Evolutionary conservation across 192 early-diverging fungal genomes (phyloP), one percentile per base, ranked within the genome.

Genomic region (Dissophora ornata): DNA sequence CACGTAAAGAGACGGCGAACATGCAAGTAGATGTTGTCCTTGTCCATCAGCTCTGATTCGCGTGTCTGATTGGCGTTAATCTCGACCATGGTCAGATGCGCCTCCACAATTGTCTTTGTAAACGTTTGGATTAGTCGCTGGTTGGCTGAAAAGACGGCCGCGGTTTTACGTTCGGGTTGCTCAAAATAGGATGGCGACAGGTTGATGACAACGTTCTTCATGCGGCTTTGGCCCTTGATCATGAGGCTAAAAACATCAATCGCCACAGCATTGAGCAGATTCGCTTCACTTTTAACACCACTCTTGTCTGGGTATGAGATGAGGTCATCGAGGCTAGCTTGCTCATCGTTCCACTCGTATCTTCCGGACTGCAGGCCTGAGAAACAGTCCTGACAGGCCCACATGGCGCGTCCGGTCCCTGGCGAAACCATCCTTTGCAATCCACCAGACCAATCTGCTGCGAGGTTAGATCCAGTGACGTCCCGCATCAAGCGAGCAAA

Each of bases 11-110:
- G 41, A 12, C 58, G 73, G 19, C 73, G 73, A 21, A 77, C 18
- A 18, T 77, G 65, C 8, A 77, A 38, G 25, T 77, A 77, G 4
- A 77, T 77, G 49, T 77, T 77, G 53, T 67, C 63, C 44, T 67
- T 67, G 46, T 77, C 73, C 64, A 62, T 67, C 34, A 77, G 33
- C 46, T 77, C 73, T 1, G 73, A 60, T 12, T 58, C 73, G 2
- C 63, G 57, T 9, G 50, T 24, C 45, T 77, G 73, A 49, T 77
- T 61, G 32, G 58, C 73, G 21, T 77, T 61, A 50, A 77, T 67
- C 52, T 77, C 73, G 24, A 77, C 34, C 29, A 67, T 61, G 9
- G 73, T 77, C 36, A 77, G 29, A 36, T 77, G 73, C 8, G 73
- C 57, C 51, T 67, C 63, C 4, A 46, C 30, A 33, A 77, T 18